Base-by-base conservation (phyloP, 2,329 filamentous ascomycete genomes). In the Pseudogymnoascus sp. region DNA sequence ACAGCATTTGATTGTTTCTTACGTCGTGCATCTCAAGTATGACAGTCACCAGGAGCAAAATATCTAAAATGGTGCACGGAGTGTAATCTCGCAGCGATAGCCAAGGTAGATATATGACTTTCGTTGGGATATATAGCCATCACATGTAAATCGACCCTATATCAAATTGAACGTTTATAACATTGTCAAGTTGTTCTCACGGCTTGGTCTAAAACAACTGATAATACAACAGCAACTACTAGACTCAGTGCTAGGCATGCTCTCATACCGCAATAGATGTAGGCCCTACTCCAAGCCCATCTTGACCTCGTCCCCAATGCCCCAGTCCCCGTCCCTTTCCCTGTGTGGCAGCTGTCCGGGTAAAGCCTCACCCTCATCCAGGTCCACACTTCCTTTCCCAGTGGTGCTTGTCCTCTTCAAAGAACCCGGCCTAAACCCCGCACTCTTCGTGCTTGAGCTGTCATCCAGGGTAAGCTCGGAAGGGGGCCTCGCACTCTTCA, bases 241-340 rank as follows among this genome's bases (percentile, higher is more conserved):
- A 26, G 8, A 33, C 78, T 72, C 6, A 21, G 14, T 55, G 10
- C 10, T 2, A 5, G 29, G 6, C 19, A 19, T 55, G 12, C 6
- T 33, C 49, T 8, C 16, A 21, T 33, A 14, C 49, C 16, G 49
- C 23, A 14, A 33, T 55, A 55, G 19, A 14, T 55, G 16, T 1
- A 35, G 29, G 10, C 49, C 49, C 16, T 55, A 93, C 74, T 93
- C 91, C 67, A 96, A 77, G 33, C 86, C 88, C 89, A 96, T 94
- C 69, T 88, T 81, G 23, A 89, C 85, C 71, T 96, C 91, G 72
- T 96, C 92, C 1, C 90, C 89, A 59, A 95, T 82, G 0, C 90
- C 90, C 86, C 91, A 92, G 69, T 84, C 83, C 75, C 82, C 67
- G 77, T 86, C 67, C 82, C 84, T 70, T 76, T 78, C 66, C 79